These are phyloP conservation scores for Zygotorulaspora danielsina DNA, from an alignment of 805 yeast species.

Conservation along the genomic window DNA sequence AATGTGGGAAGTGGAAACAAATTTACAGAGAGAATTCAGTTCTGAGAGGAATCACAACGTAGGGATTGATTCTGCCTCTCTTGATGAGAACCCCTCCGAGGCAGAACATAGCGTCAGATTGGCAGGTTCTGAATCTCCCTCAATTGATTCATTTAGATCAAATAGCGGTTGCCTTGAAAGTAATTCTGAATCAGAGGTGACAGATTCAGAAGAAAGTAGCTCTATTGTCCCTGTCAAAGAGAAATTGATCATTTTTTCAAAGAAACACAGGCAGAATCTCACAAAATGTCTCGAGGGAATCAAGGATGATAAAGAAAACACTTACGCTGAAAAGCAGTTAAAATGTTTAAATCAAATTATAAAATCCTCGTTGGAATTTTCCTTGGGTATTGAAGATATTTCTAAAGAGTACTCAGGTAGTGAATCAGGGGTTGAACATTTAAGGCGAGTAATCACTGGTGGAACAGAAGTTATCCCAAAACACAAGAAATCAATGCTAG, in stretches of 20 bases:
- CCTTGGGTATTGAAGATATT: constrained; percentile 24
- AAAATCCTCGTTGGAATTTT: constrained; percentile 22
- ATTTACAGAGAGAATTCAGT: constrained; percentile 14
- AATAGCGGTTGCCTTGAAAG: not conserved
- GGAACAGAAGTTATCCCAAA: constrained; percentile 12
- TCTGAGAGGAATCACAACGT: not conserved
- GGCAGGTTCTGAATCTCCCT: constrained; percentile 9
- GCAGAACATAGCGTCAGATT: not conserved
- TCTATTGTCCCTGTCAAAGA: constrained; percentile 14
- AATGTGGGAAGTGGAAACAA: constrained; percentile 28
- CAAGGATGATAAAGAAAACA: constrained; percentile 9
- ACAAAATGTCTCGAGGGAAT: constrained; percentile 12
- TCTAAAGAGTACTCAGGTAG: constrained; percentile 14
- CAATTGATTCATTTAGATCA: not conserved
- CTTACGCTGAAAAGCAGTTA: constrained; percentile 7
- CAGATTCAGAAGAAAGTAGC: not conserved
- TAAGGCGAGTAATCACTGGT: constrained; percentile 31
- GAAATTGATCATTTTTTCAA: constrained; percentile 18
- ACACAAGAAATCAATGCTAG: constrained; percentile 24
- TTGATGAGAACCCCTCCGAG: not conserved
- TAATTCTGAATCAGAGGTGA: constrained; percentile 4
- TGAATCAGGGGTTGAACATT: constrained; percentile 18
- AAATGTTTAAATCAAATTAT: constrained; percentile 21
- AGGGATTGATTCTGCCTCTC: not conserved
- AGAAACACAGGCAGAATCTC: constrained; percentile 19